A percentile compares a stretch with the other conserved stretches of the same genome.
These are phyloP conservation scores for Acanthamoeba divionensis DNA, from an alignment of 208 protist species.

Conservation along the genomic window DNA sequence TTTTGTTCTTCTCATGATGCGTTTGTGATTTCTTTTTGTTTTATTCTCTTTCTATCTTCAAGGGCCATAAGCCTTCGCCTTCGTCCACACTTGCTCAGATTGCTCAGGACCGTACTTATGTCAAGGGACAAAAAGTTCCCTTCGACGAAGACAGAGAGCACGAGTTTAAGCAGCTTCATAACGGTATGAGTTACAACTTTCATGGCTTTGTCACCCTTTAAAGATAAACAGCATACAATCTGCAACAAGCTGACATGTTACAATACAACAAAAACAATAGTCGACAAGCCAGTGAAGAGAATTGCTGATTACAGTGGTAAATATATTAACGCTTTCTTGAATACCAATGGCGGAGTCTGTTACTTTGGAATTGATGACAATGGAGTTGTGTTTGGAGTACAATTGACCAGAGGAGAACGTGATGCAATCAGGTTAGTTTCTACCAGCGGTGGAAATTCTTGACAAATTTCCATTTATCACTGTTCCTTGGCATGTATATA, in stretches of 20 bases:
- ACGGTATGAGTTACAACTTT: too few species aligned
- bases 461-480: too few species aligned
- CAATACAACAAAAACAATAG: too few species aligned
- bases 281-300: conserved; percentile 42
- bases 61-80: not conserved
- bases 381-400: conserved; percentile 52
- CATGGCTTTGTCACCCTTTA: too few species aligned
- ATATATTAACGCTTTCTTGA: conserved; percentile 69
- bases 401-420: conserved; percentile 9
- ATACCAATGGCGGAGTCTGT: conserved; percentile 61
- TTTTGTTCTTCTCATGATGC: not conserved
- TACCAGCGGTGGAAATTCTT: too few species aligned
- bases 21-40: not conserved
- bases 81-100: not conserved
- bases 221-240: too few species aligned
- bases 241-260: too few species aligned
- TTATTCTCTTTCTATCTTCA: too few species aligned
- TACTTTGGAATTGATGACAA: conserved; percentile 68
- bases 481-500: too few species aligned
- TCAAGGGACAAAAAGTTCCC: conserved; percentile 20
- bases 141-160: conserved; percentile 46
- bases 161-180: conserved; percentile 47
- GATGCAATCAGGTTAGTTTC: too few species aligned
- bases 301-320: conserved; percentile 46
- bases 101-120: conserved; percentile 10